phyloP scores from a whole-genome alignment of 2,329 filamentous ascomycete species.

The Clonostachys rosea region DNA sequence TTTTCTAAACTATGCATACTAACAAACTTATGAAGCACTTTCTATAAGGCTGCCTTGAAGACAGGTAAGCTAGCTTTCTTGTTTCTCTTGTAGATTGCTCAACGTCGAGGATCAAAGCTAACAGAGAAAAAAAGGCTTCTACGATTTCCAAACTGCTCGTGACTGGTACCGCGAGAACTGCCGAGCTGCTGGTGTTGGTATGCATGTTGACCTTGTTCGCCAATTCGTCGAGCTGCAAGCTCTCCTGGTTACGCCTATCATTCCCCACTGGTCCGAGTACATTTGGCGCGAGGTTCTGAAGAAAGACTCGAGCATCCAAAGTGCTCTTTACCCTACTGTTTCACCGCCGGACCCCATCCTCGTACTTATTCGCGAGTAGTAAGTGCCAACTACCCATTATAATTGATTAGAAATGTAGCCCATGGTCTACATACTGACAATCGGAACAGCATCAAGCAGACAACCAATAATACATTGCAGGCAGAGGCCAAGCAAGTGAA shows the following conservation, averaged over 20 bases:
- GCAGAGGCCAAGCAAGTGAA: slow-evolving; percentile 81
- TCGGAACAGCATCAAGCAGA: slow-evolving; percentile 1
- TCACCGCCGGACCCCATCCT: slow-evolving; percentile 46
- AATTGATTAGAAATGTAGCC: background rate
- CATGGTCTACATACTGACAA: background rate
- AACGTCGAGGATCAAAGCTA: background rate
- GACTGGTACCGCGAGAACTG: slow-evolving; percentile 88
- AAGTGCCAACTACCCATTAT: background rate
- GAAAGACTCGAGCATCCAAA: slow-evolving; percentile 72
- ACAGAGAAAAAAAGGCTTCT: background rate
- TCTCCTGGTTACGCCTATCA: slow-evolving; percentile 75
- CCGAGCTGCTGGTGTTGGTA: slow-evolving; percentile 70
- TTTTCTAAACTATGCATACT: background rate
- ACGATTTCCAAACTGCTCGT: slow-evolving; percentile 30
- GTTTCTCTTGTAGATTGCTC: background rate
- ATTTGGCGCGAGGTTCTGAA: slow-evolving; percentile 90
- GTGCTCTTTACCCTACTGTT: slow-evolving; percentile 67
- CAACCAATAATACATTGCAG: slow-evolving; percentile 28
- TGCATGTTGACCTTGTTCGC: slow-evolving; percentile 77
- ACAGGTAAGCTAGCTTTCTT: background rate
- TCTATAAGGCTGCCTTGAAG: slow-evolving; percentile 78
- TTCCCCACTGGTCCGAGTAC: slow-evolving; percentile 92
- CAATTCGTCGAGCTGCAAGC: slow-evolving; percentile 86
- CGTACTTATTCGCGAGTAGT: slow-evolving; percentile 45
- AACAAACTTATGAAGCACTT: slow-evolving; percentile 34